Base-by-base conservation (phyloP, 2,329 filamentous ascomycete genomes). In the Leptographium flavum region DNA sequence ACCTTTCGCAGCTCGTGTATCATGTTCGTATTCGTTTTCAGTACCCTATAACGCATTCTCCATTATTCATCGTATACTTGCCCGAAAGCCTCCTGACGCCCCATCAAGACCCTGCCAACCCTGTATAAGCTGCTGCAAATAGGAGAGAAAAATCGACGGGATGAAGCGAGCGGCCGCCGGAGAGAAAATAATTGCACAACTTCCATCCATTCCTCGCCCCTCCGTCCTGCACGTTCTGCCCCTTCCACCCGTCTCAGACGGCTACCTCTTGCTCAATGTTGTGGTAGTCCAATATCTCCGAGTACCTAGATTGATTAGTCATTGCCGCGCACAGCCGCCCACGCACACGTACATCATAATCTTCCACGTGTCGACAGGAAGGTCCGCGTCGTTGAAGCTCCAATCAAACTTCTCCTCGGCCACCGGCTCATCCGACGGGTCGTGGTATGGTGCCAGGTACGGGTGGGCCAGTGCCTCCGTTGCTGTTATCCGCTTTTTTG, bases 321-420 rank as follows among this genome's bases (percentile, higher is more conserved):
- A 14, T 31, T 15, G 11, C n/a, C 25, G 4, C 32, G 9, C 36
- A 21, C 15, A 48, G 33, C 1, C 5, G 23, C 33, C 2, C 9
- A 13, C 14, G 36, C 21, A 3, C 11, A 63, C 83, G 60, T 73
- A 94, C 92, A 98, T 98, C 92, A 96, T 98, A 61, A 98, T 95
- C 71, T 98, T 98, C 92, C 92, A 98, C n/a, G 88, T 94, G 60
- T 98, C 92, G 42, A 96, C 88, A 1, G 92, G 90, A 47, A 98
- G 70, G 60, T 98, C 92, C 40, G 90, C 92, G 57, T 98, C 92
- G 63, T 96, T 96, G 68, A 98, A 98, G 45, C 88, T 95, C 92
- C 92, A 98, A 62, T 98, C 92, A 57, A 98, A 98, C 68, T 94
- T 95, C 70, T 95, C 88, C 50, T 94, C 86, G 21, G 92, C 86